Percentiles rank a stretch among this genome's conserved stretches.
Conservation (phyloP, 257 asterid genomes). For the Hygrophila difformis region DNA sequence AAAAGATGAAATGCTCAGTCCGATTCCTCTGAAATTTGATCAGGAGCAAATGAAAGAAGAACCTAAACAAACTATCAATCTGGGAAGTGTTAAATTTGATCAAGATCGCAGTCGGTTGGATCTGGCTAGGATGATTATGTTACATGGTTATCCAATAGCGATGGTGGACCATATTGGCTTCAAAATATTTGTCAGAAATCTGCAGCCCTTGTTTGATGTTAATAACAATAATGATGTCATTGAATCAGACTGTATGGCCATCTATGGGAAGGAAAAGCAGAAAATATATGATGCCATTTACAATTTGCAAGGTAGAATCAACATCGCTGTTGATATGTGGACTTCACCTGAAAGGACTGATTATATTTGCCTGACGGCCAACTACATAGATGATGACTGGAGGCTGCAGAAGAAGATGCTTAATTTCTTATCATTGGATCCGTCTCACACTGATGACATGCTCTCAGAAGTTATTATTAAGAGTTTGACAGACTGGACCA, state of each 20-base stretch:
- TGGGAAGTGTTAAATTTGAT: conserved; percentile 71
- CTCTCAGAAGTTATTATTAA: conserved; percentile 69
- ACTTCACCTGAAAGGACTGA: conserved; percentile 50
- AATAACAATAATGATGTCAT: conserved; percentile 41
- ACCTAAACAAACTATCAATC: conserved; percentile 36
- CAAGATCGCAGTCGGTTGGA: conserved; percentile 81
- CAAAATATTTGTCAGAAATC: conserved; percentile 70
- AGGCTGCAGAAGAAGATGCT: conserved; percentile 79
- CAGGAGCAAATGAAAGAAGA: conserved; percentile 68
- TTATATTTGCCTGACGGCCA: conserved; percentile 68
- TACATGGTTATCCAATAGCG: conserved; percentile 85
- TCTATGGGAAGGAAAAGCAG: conserved; percentile 68
- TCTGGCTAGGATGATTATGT: conserved; percentile 94
- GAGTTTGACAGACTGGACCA: conserved; percentile 71
- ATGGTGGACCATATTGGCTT: conserved; percentile 92
- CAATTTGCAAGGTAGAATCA: conserved; percentile 63
- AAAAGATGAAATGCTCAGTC: conserved; percentile 59
- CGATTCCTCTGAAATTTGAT: conserved; percentile 49
- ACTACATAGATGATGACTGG: conserved; percentile 76
- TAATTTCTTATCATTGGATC: conserved; percentile 59
- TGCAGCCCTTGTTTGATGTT: conserved; percentile 86
- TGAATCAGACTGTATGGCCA: conserved; percentile 71
- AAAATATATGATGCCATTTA: conserved; percentile 55
- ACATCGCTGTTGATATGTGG: conserved; percentile 78
- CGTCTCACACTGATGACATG: conserved; percentile 57